phyloP scores from a whole-genome alignment of 768 basidiomycete genomes.

The Mycena epipterygia region DNA sequence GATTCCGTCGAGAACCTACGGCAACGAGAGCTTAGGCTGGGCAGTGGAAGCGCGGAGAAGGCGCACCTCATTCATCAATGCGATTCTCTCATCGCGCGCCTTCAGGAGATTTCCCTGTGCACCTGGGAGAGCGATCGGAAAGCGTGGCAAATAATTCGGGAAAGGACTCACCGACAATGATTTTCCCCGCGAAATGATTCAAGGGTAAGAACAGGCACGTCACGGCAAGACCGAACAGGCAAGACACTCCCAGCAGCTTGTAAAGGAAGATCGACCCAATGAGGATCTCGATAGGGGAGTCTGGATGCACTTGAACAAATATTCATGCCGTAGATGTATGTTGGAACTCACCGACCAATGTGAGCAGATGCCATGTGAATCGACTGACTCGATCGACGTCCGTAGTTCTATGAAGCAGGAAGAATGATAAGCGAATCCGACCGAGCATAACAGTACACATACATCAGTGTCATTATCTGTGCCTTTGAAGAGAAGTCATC shows the following conservation, averaged over 20 bases:
- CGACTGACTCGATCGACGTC: slow-evolving; percentile 93
- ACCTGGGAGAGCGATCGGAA: slow-evolving; percentile 31
- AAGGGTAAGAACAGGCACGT: slow-evolving; percentile 80
- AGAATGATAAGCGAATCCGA: not conserved
- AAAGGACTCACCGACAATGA: slow-evolving; percentile 43
- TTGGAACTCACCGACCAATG: slow-evolving; percentile 72
- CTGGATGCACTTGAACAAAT: slow-evolving; percentile 47
- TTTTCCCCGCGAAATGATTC: slow-evolving; percentile 87
- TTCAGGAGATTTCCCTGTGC: slow-evolving; percentile 94
- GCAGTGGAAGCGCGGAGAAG: not conserved
- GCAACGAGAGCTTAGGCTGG: not conserved
- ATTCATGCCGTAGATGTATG: not conserved
- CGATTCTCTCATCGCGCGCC: slow-evolving; percentile 89
- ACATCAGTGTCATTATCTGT: slow-evolving; percentile 92
- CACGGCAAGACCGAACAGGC: slow-evolving; percentile 82
- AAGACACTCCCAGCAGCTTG: slow-evolving; percentile 81
- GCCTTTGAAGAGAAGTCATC: slow-evolving; percentile 76
- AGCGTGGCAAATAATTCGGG: not conserved
- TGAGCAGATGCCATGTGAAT: slow-evolving; percentile 83
- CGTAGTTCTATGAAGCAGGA: slow-evolving; percentile 75
- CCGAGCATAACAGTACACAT: not conserved
- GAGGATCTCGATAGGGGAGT: slow-evolving; percentile 83
- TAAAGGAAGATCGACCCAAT: slow-evolving; percentile 86
- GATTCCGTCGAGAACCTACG: slow-evolving; percentile 86
- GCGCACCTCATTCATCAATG: slow-evolving; percentile 85